A percentile compares a stretch with the other conserved stretches of the same genome.
Evolutionary conservation across 129 eudicot genomes (phyloP).

Genomic region (Arctium minus): DNA sequence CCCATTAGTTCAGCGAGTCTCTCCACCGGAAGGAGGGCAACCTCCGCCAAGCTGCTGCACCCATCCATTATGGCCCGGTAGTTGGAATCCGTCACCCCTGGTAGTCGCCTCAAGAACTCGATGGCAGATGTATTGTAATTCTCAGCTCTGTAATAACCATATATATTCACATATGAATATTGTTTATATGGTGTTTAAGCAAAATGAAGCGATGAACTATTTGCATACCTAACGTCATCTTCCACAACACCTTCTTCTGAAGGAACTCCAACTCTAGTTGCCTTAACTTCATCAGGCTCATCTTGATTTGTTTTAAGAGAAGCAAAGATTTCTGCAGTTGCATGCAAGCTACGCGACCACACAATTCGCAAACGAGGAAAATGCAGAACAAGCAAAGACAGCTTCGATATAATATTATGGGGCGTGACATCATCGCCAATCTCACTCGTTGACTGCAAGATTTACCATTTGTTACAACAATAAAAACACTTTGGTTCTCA

Average conservation of each 20-base stretch:
- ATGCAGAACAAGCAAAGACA: conserved; percentile 80
- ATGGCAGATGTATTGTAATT: conserved; percentile 92
- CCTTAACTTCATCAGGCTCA: conserved; percentile 95
- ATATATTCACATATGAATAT: background rate
- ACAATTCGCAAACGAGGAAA: conserved; percentile 90
- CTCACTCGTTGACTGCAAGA: conserved; percentile 78
- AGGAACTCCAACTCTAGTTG: conserved; percentile 92
- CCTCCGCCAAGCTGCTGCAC: conserved; percentile 78
- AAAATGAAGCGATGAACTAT: background rate
- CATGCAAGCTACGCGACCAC: conserved; percentile 99
- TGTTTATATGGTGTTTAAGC: background rate
- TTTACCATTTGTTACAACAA: background rate
- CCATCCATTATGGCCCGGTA: conserved; percentile 88
- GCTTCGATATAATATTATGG: conserved; percentile 74
- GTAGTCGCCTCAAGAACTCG: conserved; percentile 89
- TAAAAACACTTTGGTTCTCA: background rate
- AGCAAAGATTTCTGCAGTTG: conserved; percentile 93
- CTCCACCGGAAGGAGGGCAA: conserved; percentile 75
- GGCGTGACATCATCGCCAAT: conserved; percentile 91
- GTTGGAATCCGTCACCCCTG: conserved; percentile 92
- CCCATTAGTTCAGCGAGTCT: conserved; percentile 85
- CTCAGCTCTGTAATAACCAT: conserved; percentile 62
- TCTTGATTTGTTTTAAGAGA: conserved; percentile 87
- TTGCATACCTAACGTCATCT: conserved; percentile 74
- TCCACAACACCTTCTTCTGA: conserved; percentile 91